Base-by-base conservation (phyloP, 495 filamentous ascomycete species). In the Aspergillus sclerotiicarbonarius region DNA sequence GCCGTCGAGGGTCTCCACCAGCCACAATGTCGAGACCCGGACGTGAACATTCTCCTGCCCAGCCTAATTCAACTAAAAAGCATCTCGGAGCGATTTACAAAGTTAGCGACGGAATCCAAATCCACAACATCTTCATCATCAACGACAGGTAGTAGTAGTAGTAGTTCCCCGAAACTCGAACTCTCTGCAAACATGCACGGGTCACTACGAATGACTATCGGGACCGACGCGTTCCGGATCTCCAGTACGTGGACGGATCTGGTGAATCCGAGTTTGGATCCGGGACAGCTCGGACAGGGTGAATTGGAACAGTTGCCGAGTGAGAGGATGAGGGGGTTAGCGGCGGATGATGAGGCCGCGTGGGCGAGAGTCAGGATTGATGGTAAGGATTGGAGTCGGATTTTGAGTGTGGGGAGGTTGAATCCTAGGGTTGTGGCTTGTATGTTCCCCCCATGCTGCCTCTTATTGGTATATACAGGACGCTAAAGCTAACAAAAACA, bases 21-120 rank as follows among this genome's bases (percentile, higher is more conserved):
- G 72, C 94, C 94, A 13, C 85, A 84, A 53, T 90, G 91, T 52
- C 87, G 90, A 20, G 92, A 97, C 64, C 91, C 93, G 43, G 93
- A 98, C 67, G 92, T 96, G 1, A 89, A 98, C 73, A 93, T 98
- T 71, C 82, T 90, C 35, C 83, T 98, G 0, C 94, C 94, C 0
- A 84, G 88, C 0, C 75, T 98, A 4, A 67, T 87, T 7, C 91
- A 95, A 61, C 74, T 98, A 51, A 96, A 97, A 62, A 85, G 85
- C 54, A 93, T 98, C 57, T 91, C 88, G 6, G 94, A 98, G 70
- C 87, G 94, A 41, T 96, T 96, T 75, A 97, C 90, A 44, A 92
- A 90, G 60, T 81, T 97, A 0, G 85, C 84, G 8, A 54, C 71
- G 19, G 66, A 67, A 33, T 78, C 60, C 2, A 71, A 71, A 21